Evolutionary conservation across 2,329 filamentous ascomycete species (phyloP).

Genomic region (Didymella exigua): DNA sequence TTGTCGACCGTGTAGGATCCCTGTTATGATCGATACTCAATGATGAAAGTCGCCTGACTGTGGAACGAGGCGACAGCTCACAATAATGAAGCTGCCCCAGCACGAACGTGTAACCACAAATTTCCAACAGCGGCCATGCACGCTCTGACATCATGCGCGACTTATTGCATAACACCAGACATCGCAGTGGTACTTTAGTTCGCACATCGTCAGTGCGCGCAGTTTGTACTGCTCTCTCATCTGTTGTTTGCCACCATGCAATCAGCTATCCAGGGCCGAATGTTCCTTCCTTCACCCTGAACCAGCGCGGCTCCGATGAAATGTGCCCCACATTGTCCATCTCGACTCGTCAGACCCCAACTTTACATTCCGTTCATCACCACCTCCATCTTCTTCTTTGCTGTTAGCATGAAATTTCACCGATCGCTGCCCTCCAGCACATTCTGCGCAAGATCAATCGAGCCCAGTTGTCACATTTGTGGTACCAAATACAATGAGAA

Average conservation of each 20-base stretch:
- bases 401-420: neutral
- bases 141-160: neutral
- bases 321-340: neutral
- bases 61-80: constrained; percentile 5
- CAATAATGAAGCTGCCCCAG: constrained; percentile 2
- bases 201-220: neutral
- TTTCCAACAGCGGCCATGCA: neutral
- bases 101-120: neutral
- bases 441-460: neutral
- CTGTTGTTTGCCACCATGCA: neutral
- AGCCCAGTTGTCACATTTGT: neutral
- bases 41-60: constrained; percentile 10
- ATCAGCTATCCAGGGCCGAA: neutral
- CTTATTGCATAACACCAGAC: neutral
- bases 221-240: neutral
- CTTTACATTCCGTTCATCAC: neutral
- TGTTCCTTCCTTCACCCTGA: constrained; percentile 4
- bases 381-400: neutral
- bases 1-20: constrained; percentile 5
- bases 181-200: neutral
- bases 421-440: no score
- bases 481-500: neutral
- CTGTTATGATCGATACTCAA: constrained; percentile 6
- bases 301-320: neutral
- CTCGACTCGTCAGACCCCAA: neutral